Percentiles rank a stretch among this genome's conserved stretches.
Evolutionary conservation across 1,284 basidiomycete genomes (phyloP).

Genomic region (Apiotrichum siamense): DNA sequence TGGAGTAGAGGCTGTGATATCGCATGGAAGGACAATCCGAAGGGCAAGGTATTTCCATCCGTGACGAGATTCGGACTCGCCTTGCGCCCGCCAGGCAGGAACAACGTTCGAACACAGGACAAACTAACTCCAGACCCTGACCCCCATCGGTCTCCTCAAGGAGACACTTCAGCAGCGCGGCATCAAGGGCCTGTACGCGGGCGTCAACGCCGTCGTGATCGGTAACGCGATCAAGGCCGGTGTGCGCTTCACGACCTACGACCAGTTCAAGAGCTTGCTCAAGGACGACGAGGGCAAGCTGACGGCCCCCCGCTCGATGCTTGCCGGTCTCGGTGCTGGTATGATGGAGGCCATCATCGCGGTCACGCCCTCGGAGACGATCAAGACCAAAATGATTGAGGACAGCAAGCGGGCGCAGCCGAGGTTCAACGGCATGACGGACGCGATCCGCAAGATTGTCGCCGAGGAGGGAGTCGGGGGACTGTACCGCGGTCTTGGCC

Average conservation of each 20-base stretch:
- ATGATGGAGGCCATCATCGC: conserved; percentile 91
- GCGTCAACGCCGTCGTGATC: conserved; percentile 77
- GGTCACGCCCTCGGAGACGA: conserved; percentile 95
- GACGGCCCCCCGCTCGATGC: conserved; percentile 70
- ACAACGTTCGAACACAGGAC: not conserved
- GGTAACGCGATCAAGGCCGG: conserved; percentile 89
- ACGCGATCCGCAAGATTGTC: conserved; percentile 78
- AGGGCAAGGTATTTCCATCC: too few species aligned
- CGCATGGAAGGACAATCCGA: too few species aligned
- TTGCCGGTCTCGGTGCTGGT: conserved; percentile 90
- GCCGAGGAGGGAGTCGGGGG: conserved; percentile 70
- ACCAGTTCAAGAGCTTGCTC: conserved; percentile 79
- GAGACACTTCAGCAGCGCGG: conserved; percentile 68
- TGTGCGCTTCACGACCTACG: conserved; percentile 91
- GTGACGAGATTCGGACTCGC: too few species aligned
- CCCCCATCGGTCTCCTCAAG: conserved; percentile 62
- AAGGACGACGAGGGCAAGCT: conserved; percentile 87
- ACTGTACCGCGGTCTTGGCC: conserved; percentile 87
- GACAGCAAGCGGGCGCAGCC: conserved; percentile 80
- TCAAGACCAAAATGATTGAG: conserved; percentile 98
- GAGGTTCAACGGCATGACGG: conserved; percentile 78
- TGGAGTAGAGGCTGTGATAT: too few species aligned
- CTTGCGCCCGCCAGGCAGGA: too few species aligned
- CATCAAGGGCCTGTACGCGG: conserved; percentile 71
- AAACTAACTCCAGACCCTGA: conserved; percentile 54